These are phyloP conservation scores for Blastobotrys serpentis DNA, from an alignment of 1,139 yeast genomes.

Conservation along the genomic window DNA sequence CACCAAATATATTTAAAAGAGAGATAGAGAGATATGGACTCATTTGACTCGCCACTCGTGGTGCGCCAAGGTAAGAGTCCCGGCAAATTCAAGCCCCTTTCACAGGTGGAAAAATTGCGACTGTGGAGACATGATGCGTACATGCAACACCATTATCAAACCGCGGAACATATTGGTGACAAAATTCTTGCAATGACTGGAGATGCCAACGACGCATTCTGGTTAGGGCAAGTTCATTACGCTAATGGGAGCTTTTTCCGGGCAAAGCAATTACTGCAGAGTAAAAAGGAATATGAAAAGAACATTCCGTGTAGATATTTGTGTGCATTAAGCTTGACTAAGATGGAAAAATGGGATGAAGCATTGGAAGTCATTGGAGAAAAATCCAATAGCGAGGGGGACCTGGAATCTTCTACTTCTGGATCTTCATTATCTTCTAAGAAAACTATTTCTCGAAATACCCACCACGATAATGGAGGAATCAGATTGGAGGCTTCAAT, in stretches of 20 bases:
- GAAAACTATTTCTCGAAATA: constrained; percentile 8
- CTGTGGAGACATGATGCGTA: constrained; percentile 94
- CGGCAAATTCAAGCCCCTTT: constrained; percentile 35
- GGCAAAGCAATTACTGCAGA: constrained; percentile 62
- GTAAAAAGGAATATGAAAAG: constrained; percentile 42
- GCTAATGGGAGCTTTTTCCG: constrained; percentile 72
- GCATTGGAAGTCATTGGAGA: constrained; percentile 79
- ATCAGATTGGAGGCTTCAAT: constrained; percentile 82
- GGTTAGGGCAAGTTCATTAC: constrained; percentile 91
- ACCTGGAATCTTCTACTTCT: constrained; percentile 10
- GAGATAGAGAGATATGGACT: constrained; percentile 15
- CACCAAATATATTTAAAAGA: too few relatives aligned
- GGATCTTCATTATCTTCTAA: not conserved
- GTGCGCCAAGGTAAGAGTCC: constrained; percentile 8
- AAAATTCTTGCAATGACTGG: constrained; percentile 74
- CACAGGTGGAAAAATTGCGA: constrained; percentile 83
- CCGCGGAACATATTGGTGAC: constrained; percentile 92
- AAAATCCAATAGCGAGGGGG: not conserved
- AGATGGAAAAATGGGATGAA: constrained; percentile 80
- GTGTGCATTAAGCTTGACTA: constrained; percentile 72
- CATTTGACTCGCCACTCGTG: constrained; percentile 16
- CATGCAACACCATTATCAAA: constrained; percentile 85
- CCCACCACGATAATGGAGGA: constrained; percentile 40
- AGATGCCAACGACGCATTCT: constrained; percentile 92
- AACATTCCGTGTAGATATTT: constrained; percentile 78